These are phyloP conservation scores for Glarea lozoyensis DNA, from an alignment of 495 filamentous ascomycete species.

Conservation along the genomic window DNA sequence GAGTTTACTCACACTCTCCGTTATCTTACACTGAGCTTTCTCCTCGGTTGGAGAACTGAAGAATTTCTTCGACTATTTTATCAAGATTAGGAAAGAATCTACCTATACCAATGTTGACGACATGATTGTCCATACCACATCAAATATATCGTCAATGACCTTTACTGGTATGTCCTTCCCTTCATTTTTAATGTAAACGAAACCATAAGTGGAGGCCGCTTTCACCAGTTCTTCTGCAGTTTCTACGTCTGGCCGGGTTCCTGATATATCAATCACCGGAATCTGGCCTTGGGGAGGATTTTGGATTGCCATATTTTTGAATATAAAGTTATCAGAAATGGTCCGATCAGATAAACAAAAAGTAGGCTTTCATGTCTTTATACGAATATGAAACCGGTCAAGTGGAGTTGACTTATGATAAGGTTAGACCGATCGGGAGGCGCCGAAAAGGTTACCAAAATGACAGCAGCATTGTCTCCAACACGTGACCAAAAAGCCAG, in stretches of 20 bases:
- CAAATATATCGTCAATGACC: conserved; percentile 66
- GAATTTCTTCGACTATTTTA: conserved; percentile 69
- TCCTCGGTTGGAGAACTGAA: conserved; percentile 63
- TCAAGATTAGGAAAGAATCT: no score
- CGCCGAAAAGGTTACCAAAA: no score
- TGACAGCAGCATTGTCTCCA: no score
- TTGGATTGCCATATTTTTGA: conserved; percentile 37
- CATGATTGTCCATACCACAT: conserved; percentile 44
- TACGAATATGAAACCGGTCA: background rate
- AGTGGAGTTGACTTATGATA: no score
- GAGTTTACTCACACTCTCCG: conserved; percentile 31
- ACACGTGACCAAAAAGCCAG: no score
- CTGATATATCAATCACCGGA: conserved; percentile 73
- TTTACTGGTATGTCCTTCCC: conserved; percentile 56
- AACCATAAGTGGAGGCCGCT: conserved; percentile 74
- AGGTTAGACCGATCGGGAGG: no score
- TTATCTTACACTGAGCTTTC: conserved; percentile 66
- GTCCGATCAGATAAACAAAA: background rate
- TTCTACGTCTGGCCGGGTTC: conserved; percentile 39
- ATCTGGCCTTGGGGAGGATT: conserved; percentile 36
- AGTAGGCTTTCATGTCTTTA: background rate
- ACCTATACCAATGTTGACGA: background rate
- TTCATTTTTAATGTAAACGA: conserved; percentile 75
- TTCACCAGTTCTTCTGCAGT: conserved; percentile 66
- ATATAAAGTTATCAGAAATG: no score